A percentile compares a stretch with the other conserved stretches of the same genome.
Conservation (phyloP, 1,139 yeast species). For the Arxiozyma bovina region DNA sequence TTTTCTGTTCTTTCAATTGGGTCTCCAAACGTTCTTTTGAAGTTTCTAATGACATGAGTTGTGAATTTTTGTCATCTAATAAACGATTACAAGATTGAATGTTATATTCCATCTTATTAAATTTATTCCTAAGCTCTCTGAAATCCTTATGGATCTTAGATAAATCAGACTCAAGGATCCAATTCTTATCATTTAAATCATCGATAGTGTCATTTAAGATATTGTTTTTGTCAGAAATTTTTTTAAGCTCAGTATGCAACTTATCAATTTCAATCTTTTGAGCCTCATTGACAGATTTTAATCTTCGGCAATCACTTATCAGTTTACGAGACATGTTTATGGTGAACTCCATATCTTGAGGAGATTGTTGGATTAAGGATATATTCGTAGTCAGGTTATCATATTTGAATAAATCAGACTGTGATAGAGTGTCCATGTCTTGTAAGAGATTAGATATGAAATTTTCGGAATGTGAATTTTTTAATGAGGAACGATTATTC, state of each 20-base stretch:
- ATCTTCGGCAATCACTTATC: slow-evolving; percentile 66
- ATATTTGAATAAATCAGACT: slow-evolving; percentile 5
- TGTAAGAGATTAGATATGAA: neutral
- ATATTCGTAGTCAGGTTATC: neutral
- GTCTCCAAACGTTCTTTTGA: slow-evolving; percentile 2
- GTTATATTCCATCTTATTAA: slow-evolving; percentile 3
- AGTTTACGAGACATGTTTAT: slow-evolving; percentile 77
- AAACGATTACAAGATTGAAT: neutral
- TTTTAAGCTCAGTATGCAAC: slow-evolving; percentile 53
- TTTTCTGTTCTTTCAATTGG: slow-evolving; percentile 2
- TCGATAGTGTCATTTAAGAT: slow-evolving; percentile 2
- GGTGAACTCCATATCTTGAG: slow-evolving; percentile 61
- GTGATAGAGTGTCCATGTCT: slow-evolving; percentile 2
- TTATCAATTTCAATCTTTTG: slow-evolving; percentile 40
- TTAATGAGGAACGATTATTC: neutral
- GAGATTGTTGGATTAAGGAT: slow-evolving; percentile 17
- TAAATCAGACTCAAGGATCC: slow-evolving; percentile 13
- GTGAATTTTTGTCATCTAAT: slow-evolving; percentile 1
- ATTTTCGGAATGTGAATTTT: neutral
- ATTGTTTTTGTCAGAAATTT: slow-evolving; percentile 17
- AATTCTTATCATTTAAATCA: slow-evolving; percentile 28
- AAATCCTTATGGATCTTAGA: slow-evolving; percentile 6
- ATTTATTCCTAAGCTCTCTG: slow-evolving; percentile 5
- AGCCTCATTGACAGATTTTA: slow-evolving; percentile 60
- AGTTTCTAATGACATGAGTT: neutral